These are phyloP conservation scores for Aspergillus uvarum DNA, from an alignment of 2,329 filamentous ascomycete species.

Conservation along the genomic window DNA sequence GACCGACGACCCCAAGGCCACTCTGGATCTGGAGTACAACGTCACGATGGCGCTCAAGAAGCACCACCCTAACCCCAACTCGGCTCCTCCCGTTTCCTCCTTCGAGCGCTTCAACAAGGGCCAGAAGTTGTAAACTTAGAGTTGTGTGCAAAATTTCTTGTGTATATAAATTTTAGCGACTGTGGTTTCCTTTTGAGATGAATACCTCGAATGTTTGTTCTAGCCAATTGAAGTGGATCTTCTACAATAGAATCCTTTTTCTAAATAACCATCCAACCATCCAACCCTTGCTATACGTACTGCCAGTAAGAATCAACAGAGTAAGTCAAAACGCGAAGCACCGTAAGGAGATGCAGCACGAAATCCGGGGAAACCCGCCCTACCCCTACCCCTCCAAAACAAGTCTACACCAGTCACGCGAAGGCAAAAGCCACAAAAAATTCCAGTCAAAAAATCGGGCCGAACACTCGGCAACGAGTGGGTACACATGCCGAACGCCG, in stretches of 20 bases:
- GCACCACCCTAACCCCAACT: conserved; percentile 42
- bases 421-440: neutral
- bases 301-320: no score
- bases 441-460: neutral
- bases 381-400: no score
- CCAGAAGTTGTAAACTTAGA: conserved; percentile 12
- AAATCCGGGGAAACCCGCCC: no score
- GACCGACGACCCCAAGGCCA: conserved; percentile 52
- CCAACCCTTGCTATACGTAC: no score
- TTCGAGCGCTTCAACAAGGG: conserved; percentile 38
- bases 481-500: neutral
- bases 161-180: neutral
- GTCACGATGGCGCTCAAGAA: conserved; percentile 55
- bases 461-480: neutral
- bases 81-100: conserved; percentile 38
- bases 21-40: conserved; percentile 62
- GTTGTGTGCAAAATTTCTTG: neutral
- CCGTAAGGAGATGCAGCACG: no score
- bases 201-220: neutral
- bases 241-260: no score
- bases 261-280: no score
- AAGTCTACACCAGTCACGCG: no score
- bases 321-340: no score
- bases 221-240: no score
- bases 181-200: neutral